Evolutionary conservation across 306 rosid species (phyloP), one percentile per base, ranked within the genome.

Genomic region (Castanopsis chinensis): DNA sequence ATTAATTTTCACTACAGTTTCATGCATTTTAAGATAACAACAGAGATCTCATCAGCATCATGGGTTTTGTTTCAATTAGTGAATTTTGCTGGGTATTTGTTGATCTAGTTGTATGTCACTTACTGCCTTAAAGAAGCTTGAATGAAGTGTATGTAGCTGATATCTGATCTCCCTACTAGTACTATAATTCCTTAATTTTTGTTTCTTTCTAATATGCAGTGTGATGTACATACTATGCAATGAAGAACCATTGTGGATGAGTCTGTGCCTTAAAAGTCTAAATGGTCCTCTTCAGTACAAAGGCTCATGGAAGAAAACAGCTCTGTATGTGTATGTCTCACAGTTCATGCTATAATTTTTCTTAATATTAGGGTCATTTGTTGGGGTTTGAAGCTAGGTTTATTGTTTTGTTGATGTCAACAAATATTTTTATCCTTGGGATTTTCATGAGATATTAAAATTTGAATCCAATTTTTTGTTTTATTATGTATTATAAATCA

Each of bases 181-280:
- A 11, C 53, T 21, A 65, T 28, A 28, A 30, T 60, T 81, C 41
- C 9, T 57, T 76, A 19, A 63, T 27, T 7, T 15, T 6, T 58
- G 1, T 51, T 58, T 28, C 35, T 52, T 32, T 72, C 72, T 45
- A 53, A 57, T 73, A 8, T 80, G 84, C 90, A 95, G 99, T 76
- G 97, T 95, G 75, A 88, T 91, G 98, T 91, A 95, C 83, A 85
- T 93, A 79, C 63, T 95, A 4, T 91, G 97, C 86, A 91, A 95
- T 33, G 99, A 95, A 81, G 99, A 95, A 78, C 94, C 96, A 1
- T 86, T 95, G 18, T 95, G 99, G 99, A 84, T 93, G 98, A 90
- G 32, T 86, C 80, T 89, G 55, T 93, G 96, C 90, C 88, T 95
- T 59, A 83, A 77, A 71, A 81, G 80, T 68, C 68, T 80, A 30